Evolutionary conservation across 371 early-diverging fungal genomes (phyloP).

Genomic region (Mortierella sp.): DNA sequence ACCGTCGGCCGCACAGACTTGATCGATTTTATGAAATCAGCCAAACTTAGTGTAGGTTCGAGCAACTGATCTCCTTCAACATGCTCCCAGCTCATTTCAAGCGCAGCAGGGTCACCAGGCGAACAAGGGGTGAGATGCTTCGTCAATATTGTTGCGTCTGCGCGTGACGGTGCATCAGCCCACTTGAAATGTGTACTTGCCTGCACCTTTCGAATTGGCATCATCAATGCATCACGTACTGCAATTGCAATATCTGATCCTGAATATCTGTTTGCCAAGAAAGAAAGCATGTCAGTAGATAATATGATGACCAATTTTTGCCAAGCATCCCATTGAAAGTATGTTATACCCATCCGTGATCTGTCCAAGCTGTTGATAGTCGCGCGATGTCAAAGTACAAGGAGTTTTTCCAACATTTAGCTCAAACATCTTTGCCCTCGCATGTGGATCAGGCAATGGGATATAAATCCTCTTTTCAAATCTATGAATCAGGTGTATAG

Average conservation of each 20-base stretch:
- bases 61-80: slow-evolving; percentile 87
- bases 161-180: slow-evolving; percentile 79
- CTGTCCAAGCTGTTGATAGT: slow-evolving; percentile 82
- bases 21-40: slow-evolving; percentile 90
- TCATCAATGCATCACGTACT: slow-evolving; percentile 97
- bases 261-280: slow-evolving; percentile 83
- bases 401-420: slow-evolving; percentile 94
- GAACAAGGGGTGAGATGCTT: slow-evolving; percentile 92
- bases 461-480: slow-evolving; percentile 98
- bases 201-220: slow-evolving; percentile 96
- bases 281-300: no score
- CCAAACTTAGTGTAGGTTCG: slow-evolving; percentile 89
- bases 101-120: slow-evolving; percentile 90
- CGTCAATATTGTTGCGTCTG: slow-evolving; percentile 65
- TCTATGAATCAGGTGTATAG: slow-evolving; percentile 66
- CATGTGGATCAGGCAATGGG: slow-evolving; percentile 91
- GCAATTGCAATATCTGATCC: slow-evolving; percentile 95
- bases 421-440: slow-evolving; percentile 91
- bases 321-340: no score
- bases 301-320: not conserved
- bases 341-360: slow-evolving; percentile 82
- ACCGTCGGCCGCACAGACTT: slow-evolving; percentile 87
- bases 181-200: slow-evolving; percentile 94
- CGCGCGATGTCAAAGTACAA: slow-evolving; percentile 76
- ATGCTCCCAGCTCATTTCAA: slow-evolving; percentile 92